Percentiles rank a stretch among this genome's conserved stretches.
Conservation (phyloP, 2,329 filamentous ascomycete genomes). For the Ophiostoma pallidulum region DNA sequence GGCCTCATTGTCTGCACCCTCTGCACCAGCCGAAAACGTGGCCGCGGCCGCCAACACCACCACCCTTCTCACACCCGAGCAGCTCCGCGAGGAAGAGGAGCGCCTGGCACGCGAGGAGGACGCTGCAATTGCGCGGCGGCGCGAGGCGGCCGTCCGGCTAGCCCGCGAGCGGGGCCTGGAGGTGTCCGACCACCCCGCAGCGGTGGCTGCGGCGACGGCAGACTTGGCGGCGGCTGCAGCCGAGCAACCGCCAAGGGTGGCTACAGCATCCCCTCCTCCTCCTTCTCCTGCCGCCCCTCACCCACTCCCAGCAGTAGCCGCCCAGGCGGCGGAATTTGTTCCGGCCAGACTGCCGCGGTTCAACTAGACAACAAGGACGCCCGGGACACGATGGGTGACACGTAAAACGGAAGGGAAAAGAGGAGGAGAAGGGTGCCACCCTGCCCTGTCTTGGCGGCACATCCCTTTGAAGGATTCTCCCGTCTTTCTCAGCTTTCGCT, state of each 20-base stretch:
- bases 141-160: conserved; percentile 42
- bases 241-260: not conserved
- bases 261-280: not conserved
- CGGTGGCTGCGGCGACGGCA: not conserved
- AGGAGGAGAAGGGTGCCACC: not conserved
- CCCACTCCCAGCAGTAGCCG: not conserved
- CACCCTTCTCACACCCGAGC: conserved; percentile 41
- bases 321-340: conserved; percentile 34
- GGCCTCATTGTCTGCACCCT: conserved; percentile 25
- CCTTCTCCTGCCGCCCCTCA: not conserved
- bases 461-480: too few species aligned
- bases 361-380: conserved; percentile 8
- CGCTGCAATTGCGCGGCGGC: conserved; percentile 41
- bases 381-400: too few species aligned
- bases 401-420: too few species aligned
- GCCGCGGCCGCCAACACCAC: too few species aligned
- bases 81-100: conserved; percentile 45
- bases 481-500: too few species aligned
- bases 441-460: too few species aligned
- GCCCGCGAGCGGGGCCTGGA: conserved; percentile 41
- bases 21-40: too few species aligned
- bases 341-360: conserved; percentile 51
- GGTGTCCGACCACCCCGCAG: not conserved
- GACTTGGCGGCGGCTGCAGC: not conserved
- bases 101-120: conserved; percentile 42